phyloP scores from a whole-genome alignment of 1,284 basidiomycete species.

The Microbotryum saponariae region DNA sequence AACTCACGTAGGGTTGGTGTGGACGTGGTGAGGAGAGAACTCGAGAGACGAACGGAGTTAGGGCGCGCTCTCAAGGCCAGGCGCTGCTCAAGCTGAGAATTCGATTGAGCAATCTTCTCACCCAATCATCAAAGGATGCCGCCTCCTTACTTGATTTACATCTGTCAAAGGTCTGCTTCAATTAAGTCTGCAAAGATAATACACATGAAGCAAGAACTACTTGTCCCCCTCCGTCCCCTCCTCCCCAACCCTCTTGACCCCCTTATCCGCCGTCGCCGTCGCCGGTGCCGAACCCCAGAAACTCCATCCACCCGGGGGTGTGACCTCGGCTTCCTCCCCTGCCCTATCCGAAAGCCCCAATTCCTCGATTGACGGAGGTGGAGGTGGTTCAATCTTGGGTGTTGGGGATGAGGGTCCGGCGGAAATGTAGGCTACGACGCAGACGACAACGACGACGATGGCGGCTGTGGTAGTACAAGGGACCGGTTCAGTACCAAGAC shows the following conservation, averaged over 20 bases:
- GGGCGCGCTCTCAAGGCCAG: no score
- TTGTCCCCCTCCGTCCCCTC: background rate
- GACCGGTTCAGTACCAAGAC: no score
- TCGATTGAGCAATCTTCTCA: no score
- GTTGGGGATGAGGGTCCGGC: background rate
- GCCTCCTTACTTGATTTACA: no score
- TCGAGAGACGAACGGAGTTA: no score
- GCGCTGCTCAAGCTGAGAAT: no score
- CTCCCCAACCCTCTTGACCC: background rate
- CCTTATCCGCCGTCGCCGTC: background rate
- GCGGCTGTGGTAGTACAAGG: slow-evolving; percentile 5
- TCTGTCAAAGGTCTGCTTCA: no score
- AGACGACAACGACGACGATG: slow-evolving; percentile 22
- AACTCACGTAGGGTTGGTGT: no score
- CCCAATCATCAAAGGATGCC: no score
- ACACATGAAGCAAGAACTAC: background rate
- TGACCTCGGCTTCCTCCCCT: background rate
- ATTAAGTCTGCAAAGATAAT: no score
- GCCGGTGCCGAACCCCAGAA: background rate
- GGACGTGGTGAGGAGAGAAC: no score
- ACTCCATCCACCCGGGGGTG: background rate
- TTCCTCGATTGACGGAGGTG: slow-evolving; percentile 13
- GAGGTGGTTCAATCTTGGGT: background rate
- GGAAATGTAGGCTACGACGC: slow-evolving; percentile 16
- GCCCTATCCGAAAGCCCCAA: background rate